Conservation (phyloP, 2,329 filamentous ascomycete species). For the Aspergillus versicolor region DNA sequence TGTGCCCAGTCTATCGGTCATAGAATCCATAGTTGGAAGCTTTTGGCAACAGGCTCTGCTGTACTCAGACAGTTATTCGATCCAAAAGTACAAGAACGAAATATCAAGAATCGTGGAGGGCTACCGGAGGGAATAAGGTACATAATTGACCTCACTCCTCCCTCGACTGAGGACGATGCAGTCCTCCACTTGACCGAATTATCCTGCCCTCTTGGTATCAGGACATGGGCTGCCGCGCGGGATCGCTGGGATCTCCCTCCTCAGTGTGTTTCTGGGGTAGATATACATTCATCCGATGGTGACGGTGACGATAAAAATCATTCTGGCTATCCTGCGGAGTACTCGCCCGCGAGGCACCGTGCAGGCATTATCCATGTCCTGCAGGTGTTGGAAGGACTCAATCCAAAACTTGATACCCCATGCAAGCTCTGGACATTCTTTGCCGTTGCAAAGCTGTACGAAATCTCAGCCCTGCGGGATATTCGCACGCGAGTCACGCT, state of each 20-base stretch:
- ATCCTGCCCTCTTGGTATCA: conserved; percentile 57
- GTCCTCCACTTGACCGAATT: conserved; percentile 59
- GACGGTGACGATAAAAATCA: conserved; percentile 11
- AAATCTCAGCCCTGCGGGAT: conserved; percentile 34
- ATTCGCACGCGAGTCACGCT: conserved; percentile 51
- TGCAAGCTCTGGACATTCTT: conserved; percentile 67
- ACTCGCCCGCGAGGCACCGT: conserved; percentile 64
- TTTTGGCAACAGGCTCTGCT: conserved; percentile 30
- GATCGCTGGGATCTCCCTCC: conserved; percentile 42
- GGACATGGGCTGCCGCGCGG: conserved; percentile 53
- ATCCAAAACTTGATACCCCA: conserved; percentile 62
- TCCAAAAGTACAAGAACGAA: conserved; percentile 26
- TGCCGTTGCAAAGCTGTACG: conserved; percentile 60
- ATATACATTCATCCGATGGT: conserved; percentile 35
- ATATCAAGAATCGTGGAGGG: conserved; percentile 30
- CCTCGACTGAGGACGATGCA: conserved; percentile 61
- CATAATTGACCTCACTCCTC: conserved; percentile 64
- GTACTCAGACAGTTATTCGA: conserved; percentile 33
- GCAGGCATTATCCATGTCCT: conserved; percentile 64
- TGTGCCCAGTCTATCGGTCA: conserved; percentile 27
- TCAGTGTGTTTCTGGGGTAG: conserved; percentile 49
- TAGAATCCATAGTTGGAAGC: conserved; percentile 32
- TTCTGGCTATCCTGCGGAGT: conserved; percentile 48
- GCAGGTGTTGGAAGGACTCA: conserved; percentile 54
- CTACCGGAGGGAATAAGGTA: conserved; percentile 52